Evolutionary conservation across 345 rosid genomes (phyloP).

Genomic region (Brassica incana): DNA sequence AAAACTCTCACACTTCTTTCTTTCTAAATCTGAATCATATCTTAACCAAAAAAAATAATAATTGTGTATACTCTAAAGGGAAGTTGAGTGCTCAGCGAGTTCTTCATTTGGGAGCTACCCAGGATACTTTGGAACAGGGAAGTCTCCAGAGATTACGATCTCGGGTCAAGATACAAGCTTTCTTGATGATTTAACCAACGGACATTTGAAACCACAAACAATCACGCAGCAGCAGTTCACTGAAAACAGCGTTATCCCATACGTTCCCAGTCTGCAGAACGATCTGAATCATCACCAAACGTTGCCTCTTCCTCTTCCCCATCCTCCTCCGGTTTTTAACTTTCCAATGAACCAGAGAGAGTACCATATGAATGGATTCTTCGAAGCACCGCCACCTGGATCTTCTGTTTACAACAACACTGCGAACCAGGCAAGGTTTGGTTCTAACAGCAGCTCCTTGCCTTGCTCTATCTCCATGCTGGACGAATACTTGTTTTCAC

Average conservation of each 20-base stretch:
- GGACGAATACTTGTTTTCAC: conserved; percentile 56
- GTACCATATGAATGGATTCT: conserved; percentile 59
- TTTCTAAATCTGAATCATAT: neutral
- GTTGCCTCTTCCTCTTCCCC: conserved; percentile 37
- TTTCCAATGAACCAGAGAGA: conserved; percentile 52
- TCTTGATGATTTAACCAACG: conserved; percentile 52
- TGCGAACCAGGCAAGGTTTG: conserved; percentile 53
- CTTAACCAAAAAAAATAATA: neutral
- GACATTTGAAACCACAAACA: conserved; percentile 45
- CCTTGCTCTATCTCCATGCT: conserved; percentile 59
- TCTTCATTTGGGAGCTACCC: conserved; percentile 75
- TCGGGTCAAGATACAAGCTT: conserved; percentile 64
- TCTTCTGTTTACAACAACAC: conserved; percentile 34
- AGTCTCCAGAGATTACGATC: conserved; percentile 61
- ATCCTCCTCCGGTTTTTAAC: conserved; percentile 44
- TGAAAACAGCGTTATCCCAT: conserved; percentile 36
- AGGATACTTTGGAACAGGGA: conserved; percentile 61
- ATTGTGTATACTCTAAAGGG: conserved; percentile 43
- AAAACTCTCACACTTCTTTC: neutral
- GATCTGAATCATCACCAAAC: conserved; percentile 51
- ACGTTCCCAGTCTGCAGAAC: conserved; percentile 50
- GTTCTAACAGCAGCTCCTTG: conserved; percentile 48
- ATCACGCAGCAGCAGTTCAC: conserved; percentile 46
- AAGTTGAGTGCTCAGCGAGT: conserved; percentile 68
- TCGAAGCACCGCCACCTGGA: conserved; percentile 53